Evolutionary conservation across 192 early-diverging fungal genomes (phyloP).

Genomic region (Allomyces javanicus): DNA sequence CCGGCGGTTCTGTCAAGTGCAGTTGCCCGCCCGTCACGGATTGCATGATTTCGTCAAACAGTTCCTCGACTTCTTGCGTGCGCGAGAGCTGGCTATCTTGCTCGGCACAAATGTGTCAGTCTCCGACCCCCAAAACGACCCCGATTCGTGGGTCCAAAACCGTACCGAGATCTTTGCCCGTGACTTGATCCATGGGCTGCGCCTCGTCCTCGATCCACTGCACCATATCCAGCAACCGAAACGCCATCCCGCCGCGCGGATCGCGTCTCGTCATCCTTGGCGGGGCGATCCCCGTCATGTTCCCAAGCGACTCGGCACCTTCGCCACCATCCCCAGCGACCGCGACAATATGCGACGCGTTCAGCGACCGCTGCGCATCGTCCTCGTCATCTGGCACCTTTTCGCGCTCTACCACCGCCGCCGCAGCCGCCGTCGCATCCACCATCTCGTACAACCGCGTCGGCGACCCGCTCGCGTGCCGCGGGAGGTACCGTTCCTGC

Average conservation of each 20-base stretch:
- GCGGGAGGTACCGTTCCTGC: not conserved
- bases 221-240: not conserved
- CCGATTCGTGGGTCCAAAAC: not conserved
- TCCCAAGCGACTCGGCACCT: not conserved
- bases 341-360: not conserved
- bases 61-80: not conserved
- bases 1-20: not conserved
- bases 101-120: not conserved
- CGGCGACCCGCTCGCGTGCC: not conserved
- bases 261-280: not conserved
- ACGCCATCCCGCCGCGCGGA: not conserved
- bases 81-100: not conserved
- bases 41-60: not conserved
- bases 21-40: not conserved
- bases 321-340: not conserved
- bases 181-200: not conserved
- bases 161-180: not conserved
- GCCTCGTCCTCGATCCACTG: not conserved
- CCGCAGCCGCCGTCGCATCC: not conserved
- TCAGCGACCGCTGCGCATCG: not conserved
- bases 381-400: not conserved
- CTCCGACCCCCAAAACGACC: not conserved
- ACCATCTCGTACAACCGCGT: not conserved
- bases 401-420: not conserved
- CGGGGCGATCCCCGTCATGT: not conserved